Base-by-base conservation (phyloP, 2,329 filamentous ascomycete species). In the Xylaria multiplex region DNA sequence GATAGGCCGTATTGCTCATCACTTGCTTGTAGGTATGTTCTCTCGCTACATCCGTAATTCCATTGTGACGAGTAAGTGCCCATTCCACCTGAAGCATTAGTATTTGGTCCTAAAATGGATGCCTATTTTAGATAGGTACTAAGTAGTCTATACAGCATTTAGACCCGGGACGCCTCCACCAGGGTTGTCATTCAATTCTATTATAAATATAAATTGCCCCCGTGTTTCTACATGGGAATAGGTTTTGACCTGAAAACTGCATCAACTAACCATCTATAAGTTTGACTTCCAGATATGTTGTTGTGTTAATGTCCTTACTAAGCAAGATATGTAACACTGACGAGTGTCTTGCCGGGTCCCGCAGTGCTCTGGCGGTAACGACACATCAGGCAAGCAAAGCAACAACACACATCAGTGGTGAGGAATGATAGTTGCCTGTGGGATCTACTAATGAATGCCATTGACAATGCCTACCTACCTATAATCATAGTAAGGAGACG, bases 331-430 rank as follows among this genome's bases (percentile, higher is more conserved):
- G 37, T 37, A 53, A 30, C 49, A 37, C 48, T 3, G 32, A 32
- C 13, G 30, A 16, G 11, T 53, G 30, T 53, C 49, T 53, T 37
- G 30, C 49, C 30, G n/a, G 30, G 49, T 13, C 49, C 49, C 49
- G 7, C 49, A 2, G 30, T 35, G 27, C 49, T 52, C 22, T 6
- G 22, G 6, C 24, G 16, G 24, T 16, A 14, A 27, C 46, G 5
- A 14, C 24, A 49, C 3, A 49, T 52, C 30, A 32, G 49, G 19
- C 30, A 37, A 13, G 16, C 32, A 53, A 32, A 53, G 49, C 1
- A 37, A 37, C 8, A 37, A 22, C 37, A 14, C n/a, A 22, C 30
- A 6, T 5, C 9, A 19, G 30, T 35, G 9, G 30, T 22, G 16
- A 52, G 30, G 30, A 22, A 52, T 8, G 9, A 30, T 22, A 9